Evolutionary conservation across 2,329 filamentous ascomycete species (phyloP), one percentile per base, ranked within the genome.

Genomic region (Beauveria caledonica): DNA sequence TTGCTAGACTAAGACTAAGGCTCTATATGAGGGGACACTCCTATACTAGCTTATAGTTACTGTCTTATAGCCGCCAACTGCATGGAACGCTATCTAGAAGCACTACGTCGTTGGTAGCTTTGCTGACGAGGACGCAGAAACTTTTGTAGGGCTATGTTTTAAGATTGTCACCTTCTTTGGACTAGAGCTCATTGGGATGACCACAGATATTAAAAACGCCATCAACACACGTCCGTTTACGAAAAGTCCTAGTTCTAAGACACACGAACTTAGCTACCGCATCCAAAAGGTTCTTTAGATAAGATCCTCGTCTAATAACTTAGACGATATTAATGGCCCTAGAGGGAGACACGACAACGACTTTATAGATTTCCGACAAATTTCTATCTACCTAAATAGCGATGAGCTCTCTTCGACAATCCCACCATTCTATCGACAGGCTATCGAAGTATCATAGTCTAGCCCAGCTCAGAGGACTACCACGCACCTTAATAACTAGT

Each of bases 281-380:
- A 77, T 79, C 49, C 67, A 75, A 36, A 77, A 75, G 44, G 65
- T 73, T 1, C 58, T 79, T 5, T 63, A 70, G 21, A 60, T 73
- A 39, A 60, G 29, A 45, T 69, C 68, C 7, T 58, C 62, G 23
- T 69, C 69, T 3, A 59, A 66, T 0, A 62, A 62, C 0, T 45
- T 56, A 0, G 39, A 45, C 25, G 9, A 33, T 15, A 29, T 53
- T 6, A 58, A 68, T 36, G 67, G 66, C 1, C 80, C 86, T 0
- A 88, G 88, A 0, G 87, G 87, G 0, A 80, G 88, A 0, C 88
- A 92, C 64, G 86, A 92, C 69, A 92, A 92, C 58, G 88, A 92
- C 65, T 81, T 81, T 66, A 73, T 66, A 1, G 78, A 89, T 63
- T 86, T 86, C 64, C 77, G 82, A 0, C 62, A 83, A 0, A 84